Percentiles rank a stretch among this genome's conserved stretches.
phyloP scores from a whole-genome alignment of 805 yeast genomes.

The Kazachstania africana region DNA sequence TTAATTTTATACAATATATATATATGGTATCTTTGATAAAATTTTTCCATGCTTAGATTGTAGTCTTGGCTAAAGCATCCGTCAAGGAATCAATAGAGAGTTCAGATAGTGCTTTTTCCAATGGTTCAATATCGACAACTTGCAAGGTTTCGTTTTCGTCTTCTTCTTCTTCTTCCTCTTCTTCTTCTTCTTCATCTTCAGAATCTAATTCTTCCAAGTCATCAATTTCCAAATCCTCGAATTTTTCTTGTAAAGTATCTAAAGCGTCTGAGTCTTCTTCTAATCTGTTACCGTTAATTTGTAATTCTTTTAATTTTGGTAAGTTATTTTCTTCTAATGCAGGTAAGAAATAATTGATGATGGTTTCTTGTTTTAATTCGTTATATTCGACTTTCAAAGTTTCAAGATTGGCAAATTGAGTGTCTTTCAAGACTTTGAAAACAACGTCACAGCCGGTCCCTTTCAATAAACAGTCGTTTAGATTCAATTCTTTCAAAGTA shows the following conservation, averaged over 20 bases:
- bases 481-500: conserved; percentile 59
- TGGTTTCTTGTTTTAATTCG: conserved; percentile 61
- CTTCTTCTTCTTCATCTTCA: conserved; percentile 39
- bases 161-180: conserved; percentile 28
- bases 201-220: conserved; percentile 77
- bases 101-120: conserved; percentile 34
- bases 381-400: conserved; percentile 73
- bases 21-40: too few relatives aligned
- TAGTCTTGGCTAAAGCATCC: conserved; percentile 44
- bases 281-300: conserved; percentile 87
- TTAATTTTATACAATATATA: too few relatives aligned
- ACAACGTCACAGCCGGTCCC: conserved; percentile 58
- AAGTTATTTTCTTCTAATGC: conserved; percentile 43
- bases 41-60: conserved; percentile 25
- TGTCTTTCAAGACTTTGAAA: conserved; percentile 36
- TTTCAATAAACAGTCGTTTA: conserved; percentile 82
- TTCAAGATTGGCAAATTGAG: conserved; percentile 34
- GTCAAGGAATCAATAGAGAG: conserved; percentile 36
- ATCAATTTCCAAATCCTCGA: conserved; percentile 85
- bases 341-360: conserved; percentile 39
- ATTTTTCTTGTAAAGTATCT: conserved; percentile 46
- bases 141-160: conserved; percentile 32
- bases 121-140: conserved; percentile 35
- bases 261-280: conserved; percentile 75
- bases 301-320: conserved; percentile 52